Base-by-base conservation (phyloP, 257 asterid species). In the Solanum habrochaites region DNA sequence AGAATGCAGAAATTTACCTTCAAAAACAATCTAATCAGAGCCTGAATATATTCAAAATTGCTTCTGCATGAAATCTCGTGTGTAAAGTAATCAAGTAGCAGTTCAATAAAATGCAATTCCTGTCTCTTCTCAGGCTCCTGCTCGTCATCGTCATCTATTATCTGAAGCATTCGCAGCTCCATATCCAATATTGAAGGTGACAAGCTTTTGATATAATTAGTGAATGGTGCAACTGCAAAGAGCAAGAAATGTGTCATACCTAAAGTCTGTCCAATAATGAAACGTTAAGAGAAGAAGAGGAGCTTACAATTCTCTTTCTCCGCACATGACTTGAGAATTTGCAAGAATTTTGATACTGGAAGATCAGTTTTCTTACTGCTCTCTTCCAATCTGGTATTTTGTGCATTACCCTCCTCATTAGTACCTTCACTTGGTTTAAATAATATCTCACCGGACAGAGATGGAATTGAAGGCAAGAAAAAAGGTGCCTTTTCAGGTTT, bases 401-500 rank as follows among this genome's bases (percentile, higher is more conserved):
- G 85, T 39, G 90, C 49, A 90, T 89, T 91, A 88, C 89, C 88
- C 83, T 93, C 94, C 29, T 88, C 93, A 40, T 90, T 91, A 85
- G 86, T 66, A 81, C 93, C 90, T 85, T 90, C 92, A 31, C 86
- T 91, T 49, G 98, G 91, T 86, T 92, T 90, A 88, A 96, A 96
- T 90, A 92, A 66, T 82, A 94, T 93, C 73, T 94, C 98, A 58
- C 98, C 98, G 39, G 99, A 94, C 85, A 96, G 91, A 85, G 96
- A 89, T 15, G 99, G 97, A 86, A 94, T 91, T 7, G 97, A 94
- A 13, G 98, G 99, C 88, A 94, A 89, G 94, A 95, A 96, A 88
- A 96, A 96, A 25, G 99, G 99, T 42, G 97, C 96, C 91, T 92
- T 95, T 87, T 95, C 99, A 25, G 99, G 98, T 90, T 96, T 96